Evolutionary conservation across 495 filamentous ascomycete genomes (phyloP), one percentile per base, ranked within the genome.

Genomic region (Extremus antarcticus): DNA sequence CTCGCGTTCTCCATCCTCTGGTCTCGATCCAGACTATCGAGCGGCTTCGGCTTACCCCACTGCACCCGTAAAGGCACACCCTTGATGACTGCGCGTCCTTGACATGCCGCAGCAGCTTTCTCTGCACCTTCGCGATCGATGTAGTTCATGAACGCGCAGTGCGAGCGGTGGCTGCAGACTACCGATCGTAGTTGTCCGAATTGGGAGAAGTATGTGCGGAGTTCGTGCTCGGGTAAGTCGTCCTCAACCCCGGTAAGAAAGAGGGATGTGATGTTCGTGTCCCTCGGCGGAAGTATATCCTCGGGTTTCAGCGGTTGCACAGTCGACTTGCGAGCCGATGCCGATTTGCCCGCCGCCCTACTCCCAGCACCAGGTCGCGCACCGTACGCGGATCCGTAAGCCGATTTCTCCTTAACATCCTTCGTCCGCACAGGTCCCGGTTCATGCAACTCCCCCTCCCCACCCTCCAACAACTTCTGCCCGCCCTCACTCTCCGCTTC

Each of bases 241-340:
- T 97, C 92, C 67, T 98, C 92, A 13, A 98, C 84, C 19, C 92
- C 92, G 0, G 90, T 97, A 25, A 96, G 76, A 63, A 98, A 97
- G 1, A 98, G 76, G 0, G 90, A 95, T 45, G 85, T 91, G 61
- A 98, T 84, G 45, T 83, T 90, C 15, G 70, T 78, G 63, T 98
- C 92, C 9, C 79, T 68, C 0, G 92, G 94, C 0, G 92, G 94
- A 1, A 81, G 68, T 59, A 90, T 89, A 67, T 97, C 92, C 57
- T 85, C 80, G 1, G 83, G 83, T 16, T 80, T 81, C 0, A 88
- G 87, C 1, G 90, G 88, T 21, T 90, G 69, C 62, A 87, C 86
- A 25, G 81, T 77, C 40, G 81, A 82, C 47, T 65, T 48, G 69
- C 64, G n/a, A 66, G 56, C 13, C 63, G 65, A 24, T 69, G 66